Evolutionary conservation across 306 rosid genomes (phyloP).

Genomic region (Corylus americana): DNA sequence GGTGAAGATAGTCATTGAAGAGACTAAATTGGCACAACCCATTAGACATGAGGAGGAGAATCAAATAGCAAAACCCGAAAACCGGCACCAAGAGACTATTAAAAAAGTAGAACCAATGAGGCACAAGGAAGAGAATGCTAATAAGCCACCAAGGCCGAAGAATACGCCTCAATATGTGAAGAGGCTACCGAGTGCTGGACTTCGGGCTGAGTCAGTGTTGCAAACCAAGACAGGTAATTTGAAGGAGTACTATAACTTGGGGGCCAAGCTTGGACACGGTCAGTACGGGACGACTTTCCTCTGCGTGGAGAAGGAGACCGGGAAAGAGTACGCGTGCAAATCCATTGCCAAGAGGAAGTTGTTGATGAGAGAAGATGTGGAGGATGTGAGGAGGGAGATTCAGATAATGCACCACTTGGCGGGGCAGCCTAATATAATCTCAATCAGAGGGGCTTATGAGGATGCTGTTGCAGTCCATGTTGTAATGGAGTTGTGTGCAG

Average conservation of each 20-base stretch:
- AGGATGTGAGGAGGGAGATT: constrained; percentile 92
- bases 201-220: constrained; percentile 59
- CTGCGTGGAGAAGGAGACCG: constrained; percentile 66
- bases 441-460: constrained; percentile 80
- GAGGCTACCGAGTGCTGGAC: constrained; percentile 67
- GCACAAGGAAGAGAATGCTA: constrained; percentile 11
- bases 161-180: constrained; percentile 41
- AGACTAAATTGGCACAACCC: constrained; percentile 20
- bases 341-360: constrained; percentile 77
- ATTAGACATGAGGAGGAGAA: not conserved
- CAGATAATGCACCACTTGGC: constrained; percentile 88
- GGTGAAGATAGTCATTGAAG: constrained; percentile 46
- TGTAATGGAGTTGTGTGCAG: constrained; percentile 85
- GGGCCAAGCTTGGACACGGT: constrained; percentile 77
- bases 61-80: constrained; percentile 5
- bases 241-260: constrained; percentile 59
- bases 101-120: constrained; percentile 3
- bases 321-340: constrained; percentile 83
- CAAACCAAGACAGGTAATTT: constrained; percentile 63
- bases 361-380: constrained; percentile 63
- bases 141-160: constrained; percentile 28
- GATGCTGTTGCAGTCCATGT: constrained; percentile 84
- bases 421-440: constrained; percentile 53
- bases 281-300: constrained; percentile 81
- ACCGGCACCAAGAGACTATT: not conserved